Percentiles rank a stretch among this genome's conserved stretches.
Conservation (phyloP, 1,284 basidiomycete species). For the Malassezia psittaci region DNA sequence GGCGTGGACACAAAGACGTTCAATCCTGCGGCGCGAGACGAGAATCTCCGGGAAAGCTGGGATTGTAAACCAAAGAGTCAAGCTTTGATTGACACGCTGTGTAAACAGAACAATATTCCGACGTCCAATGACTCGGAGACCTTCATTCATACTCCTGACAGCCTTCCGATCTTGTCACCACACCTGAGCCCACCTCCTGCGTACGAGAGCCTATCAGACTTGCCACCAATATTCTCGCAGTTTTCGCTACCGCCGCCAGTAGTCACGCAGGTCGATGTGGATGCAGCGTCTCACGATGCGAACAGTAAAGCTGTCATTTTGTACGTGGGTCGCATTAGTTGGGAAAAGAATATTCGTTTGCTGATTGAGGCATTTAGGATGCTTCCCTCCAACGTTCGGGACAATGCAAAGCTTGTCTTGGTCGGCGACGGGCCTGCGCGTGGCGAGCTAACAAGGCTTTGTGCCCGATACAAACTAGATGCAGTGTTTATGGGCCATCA, state of each 20-base stretch:
- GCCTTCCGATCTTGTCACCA: slow-evolving; percentile 25
- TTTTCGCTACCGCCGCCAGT: slow-evolving; percentile 36
- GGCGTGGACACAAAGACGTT: slow-evolving; percentile 33
- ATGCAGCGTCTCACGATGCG: neutral
- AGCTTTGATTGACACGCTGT: slow-evolving; percentile 19
- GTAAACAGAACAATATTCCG: slow-evolving; percentile 6
- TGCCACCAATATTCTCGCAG: slow-evolving; percentile 25
- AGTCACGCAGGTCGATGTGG: slow-evolving; percentile 22
- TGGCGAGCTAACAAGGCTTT: slow-evolving; percentile 51
- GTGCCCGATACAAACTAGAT: slow-evolving; percentile 50
- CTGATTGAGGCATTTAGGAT: slow-evolving; percentile 52
- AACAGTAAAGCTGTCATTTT: slow-evolving; percentile 46
- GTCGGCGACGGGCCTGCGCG: slow-evolving; percentile 56
- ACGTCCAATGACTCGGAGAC: slow-evolving; percentile 6
- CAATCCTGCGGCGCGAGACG: slow-evolving; percentile 50
- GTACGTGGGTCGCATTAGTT: slow-evolving; percentile 51
- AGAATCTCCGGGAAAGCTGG: slow-evolving; percentile 51
- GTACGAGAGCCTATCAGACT: slow-evolving; percentile 33
- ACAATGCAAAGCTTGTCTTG: slow-evolving; percentile 53
- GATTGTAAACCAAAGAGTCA: slow-evolving; percentile 43
- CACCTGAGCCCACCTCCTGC: slow-evolving; percentile 41
- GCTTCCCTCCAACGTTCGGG: slow-evolving; percentile 32
- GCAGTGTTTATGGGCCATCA: slow-evolving; percentile 54
- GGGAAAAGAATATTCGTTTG: slow-evolving; percentile 57
- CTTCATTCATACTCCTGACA: slow-evolving; percentile 49